Evolutionary conservation across 2,329 filamentous ascomycete genomes (phyloP).

Genomic region (Aspergillus novofumigatus): DNA sequence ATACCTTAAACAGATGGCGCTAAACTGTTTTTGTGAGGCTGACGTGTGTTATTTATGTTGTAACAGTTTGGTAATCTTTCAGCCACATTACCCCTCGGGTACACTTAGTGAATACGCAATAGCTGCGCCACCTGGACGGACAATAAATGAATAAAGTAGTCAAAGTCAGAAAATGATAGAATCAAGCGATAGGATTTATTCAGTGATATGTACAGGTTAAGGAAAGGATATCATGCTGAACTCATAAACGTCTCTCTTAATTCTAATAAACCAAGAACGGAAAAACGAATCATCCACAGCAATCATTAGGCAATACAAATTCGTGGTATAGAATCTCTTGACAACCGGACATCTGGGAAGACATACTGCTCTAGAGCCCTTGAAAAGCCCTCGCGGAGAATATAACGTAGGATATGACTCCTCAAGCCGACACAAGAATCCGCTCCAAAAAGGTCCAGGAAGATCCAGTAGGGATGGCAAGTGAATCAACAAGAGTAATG

Average conservation of each 20-base stretch:
- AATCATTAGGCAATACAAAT: slow-evolving; percentile 25
- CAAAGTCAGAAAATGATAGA: background rate
- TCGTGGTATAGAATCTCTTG: slow-evolving; percentile 15
- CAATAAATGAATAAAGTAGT: background rate
- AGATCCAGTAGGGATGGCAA: slow-evolving; percentile 11
- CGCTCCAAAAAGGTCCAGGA: slow-evolving; percentile 11
- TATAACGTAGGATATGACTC: slow-evolving; percentile 13
- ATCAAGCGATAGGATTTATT: background rate
- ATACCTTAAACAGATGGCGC: background rate
- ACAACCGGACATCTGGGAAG: slow-evolving; percentile 13
- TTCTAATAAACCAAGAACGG: slow-evolving; percentile 7
- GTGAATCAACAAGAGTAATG: slow-evolving; percentile 12
- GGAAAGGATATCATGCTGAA: background rate
- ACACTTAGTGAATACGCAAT: background rate
- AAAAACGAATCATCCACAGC: slow-evolving; percentile 10
- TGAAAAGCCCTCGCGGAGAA: slow-evolving; percentile 10
- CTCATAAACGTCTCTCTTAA: slow-evolving; percentile 4
- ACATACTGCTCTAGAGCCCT: slow-evolving; percentile 4
- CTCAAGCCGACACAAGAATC: slow-evolving; percentile 6
- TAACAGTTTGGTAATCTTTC: background rate
- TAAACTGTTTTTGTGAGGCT: background rate
- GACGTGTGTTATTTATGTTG: background rate
- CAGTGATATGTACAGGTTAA: background rate
- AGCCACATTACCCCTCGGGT: background rate
- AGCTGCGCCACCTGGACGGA: background rate